Conservation (phyloP, 2,329 filamentous ascomycete genomes). For the Ophiostoma triangulosporum region DNA sequence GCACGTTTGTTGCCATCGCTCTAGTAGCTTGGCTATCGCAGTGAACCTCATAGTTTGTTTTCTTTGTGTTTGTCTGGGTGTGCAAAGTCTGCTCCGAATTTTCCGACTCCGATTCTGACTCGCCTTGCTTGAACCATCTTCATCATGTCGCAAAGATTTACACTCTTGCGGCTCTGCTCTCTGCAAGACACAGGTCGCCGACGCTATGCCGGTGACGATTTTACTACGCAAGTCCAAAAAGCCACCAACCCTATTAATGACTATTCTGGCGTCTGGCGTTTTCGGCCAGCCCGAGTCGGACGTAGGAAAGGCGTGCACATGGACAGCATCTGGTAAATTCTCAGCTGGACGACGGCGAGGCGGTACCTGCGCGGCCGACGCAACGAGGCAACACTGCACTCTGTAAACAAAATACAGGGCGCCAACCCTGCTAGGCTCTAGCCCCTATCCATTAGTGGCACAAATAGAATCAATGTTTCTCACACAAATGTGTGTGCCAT, state of each 20-base stretch:
- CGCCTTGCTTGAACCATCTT: background rate
- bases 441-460: background rate
- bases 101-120: too few relatives aligned
- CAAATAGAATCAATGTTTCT: conserved; percentile 1
- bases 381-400: too few relatives aligned
- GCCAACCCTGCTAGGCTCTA: background rate
- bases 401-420: background rate
- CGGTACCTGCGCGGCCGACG: conserved; percentile 40
- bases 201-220: too few relatives aligned
- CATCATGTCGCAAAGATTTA: conserved; percentile 14
- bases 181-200: too few relatives aligned
- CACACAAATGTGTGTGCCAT: background rate
- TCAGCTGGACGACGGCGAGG: conserved; percentile 60
- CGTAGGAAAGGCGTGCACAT: too few relatives aligned
- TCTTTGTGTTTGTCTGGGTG: too few relatives aligned
- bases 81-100: too few relatives aligned
- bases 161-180: conserved; percentile 20
- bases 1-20: background rate
- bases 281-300: too few relatives aligned
- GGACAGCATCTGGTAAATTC: conserved; percentile 63
- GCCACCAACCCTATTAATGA: too few relatives aligned
- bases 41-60: too few relatives aligned
- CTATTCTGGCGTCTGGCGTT: too few relatives aligned
- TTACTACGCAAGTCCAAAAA: too few relatives aligned
- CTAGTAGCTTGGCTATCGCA: background rate